Evolutionary conservation across 352 stramenopile species (phyloP), one percentile per base, ranked within the genome.

Genomic region (Aphanomyces stellatus): DNA sequence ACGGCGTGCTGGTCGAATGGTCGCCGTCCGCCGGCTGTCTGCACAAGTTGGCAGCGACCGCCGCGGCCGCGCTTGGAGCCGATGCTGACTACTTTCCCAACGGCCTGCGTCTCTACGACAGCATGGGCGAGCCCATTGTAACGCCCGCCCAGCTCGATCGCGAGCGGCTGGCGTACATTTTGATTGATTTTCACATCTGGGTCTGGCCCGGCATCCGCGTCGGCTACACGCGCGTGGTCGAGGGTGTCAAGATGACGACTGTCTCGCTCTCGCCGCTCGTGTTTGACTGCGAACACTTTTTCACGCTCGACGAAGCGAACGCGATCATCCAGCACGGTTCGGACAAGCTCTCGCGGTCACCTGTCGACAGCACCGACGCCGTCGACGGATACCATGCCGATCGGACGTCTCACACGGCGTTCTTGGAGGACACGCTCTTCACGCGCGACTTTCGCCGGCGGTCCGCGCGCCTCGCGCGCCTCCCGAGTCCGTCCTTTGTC

Each of bases 101-200:
- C 27, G 62, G 62, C 2, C 27, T 69, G 7, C 62, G 62, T 13
- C 46, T 69, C 5, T 40, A 51, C 28, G 51, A 60, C 30, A 46
- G 46, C 48, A 35, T 61, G 15, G 62, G 62, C 11, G 24, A 46
- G 11, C 62, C 43, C 1, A 69, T 69, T 33, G 13, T 15, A 3
- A 62, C 62, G 4, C n/a, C 62, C n/a, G 15, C 24, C 24, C 43
- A 69, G 4, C n/a, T 69, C 24, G 62, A 60, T 33, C 10, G 4
- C 28, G 53, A 69, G 4, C 46, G 53, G 13, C 31, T 69, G 22
- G 53, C 33, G 13, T 69, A 69, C 34, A 60, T 69, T 34, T 24
- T 69, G 17, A 40, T 41, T 19, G 62, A 69, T 33, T 60, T 60
- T 46, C 62, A 69, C 19, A 31, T 62, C 24, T 69, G 62, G 62